A percentile compares a stretch with the other conserved stretches of the same genome.
These are phyloP conservation scores for Cinchona pubescens DNA, from an alignment of 257 asterid genomes.

Conservation along the genomic window DNA sequence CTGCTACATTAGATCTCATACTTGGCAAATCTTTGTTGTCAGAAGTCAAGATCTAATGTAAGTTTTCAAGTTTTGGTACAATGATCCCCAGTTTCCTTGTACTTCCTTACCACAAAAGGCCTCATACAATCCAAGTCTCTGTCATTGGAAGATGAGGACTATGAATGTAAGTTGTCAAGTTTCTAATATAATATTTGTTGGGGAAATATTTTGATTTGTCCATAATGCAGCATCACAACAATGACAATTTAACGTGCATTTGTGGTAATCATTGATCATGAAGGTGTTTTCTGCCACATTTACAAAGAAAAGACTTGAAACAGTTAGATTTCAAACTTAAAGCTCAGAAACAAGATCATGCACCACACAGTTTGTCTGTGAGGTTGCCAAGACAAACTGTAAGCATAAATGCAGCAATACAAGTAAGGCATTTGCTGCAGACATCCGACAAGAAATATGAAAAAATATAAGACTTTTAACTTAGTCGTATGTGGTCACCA, in stretches of 20 bases:
- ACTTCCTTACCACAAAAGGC: no score
- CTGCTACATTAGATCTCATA: background rate
- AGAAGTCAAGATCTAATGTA: background rate
- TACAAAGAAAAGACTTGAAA: background rate
- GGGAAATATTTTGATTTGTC: background rate
- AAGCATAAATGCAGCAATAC: background rate
- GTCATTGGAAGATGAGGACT: no score
- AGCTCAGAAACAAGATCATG: background rate
- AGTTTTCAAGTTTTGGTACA: background rate
- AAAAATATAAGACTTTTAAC: background rate
- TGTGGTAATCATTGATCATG: background rate
- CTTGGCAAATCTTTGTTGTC: background rate
- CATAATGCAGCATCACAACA: background rate
- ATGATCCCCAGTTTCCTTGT: background rate
- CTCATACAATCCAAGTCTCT: no score
- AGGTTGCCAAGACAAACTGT: background rate
- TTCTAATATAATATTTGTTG: background rate
- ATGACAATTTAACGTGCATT: background rate
- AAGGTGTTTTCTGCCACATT: background rate
- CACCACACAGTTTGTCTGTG: background rate
- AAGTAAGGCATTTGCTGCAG: background rate
- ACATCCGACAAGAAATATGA: background rate
- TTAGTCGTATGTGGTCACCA: background rate
- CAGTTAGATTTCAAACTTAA: background rate
- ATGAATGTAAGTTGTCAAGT: no score